Evolutionary conservation across 495 filamentous ascomycete species (phyloP).

Genomic region (Aspergillus asperescens): DNA sequence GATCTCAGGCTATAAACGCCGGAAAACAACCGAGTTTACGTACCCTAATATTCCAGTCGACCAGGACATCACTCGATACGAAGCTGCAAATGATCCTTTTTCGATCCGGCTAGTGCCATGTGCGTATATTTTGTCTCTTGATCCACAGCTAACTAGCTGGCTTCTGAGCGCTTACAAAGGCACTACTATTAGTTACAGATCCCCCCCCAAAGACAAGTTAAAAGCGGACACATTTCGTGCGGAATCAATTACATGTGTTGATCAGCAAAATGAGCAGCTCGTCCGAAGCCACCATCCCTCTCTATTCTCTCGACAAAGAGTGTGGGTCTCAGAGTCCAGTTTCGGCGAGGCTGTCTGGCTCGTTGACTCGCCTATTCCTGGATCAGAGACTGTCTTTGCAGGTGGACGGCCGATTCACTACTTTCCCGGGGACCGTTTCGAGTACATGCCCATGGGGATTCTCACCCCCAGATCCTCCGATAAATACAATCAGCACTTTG

Average conservation of each 20-base stretch:
- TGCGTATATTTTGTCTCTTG: neutral
- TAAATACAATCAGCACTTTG: neutral
- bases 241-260: neutral
- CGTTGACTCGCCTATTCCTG: neutral
- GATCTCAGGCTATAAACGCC: neutral
- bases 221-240: neutral
- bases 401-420: neutral
- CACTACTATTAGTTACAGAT: neutral
- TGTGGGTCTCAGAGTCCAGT: neutral
- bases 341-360: neutral
- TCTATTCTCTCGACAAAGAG: neutral
- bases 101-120: neutral
- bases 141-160: neutral
- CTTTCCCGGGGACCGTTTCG: neutral
- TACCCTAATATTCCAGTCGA: neutral
- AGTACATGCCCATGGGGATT: neutral
- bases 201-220: neutral
- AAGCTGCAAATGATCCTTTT: neutral
- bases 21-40: neutral
- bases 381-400: neutral
- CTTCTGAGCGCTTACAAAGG: neutral
- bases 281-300: neutral
- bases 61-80: neutral
- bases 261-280: neutral
- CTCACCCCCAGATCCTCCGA: neutral